These are phyloP conservation scores for Aspergillus sp. DNA, from an alignment of 2,329 filamentous ascomycete species.

Conservation along the genomic window DNA sequence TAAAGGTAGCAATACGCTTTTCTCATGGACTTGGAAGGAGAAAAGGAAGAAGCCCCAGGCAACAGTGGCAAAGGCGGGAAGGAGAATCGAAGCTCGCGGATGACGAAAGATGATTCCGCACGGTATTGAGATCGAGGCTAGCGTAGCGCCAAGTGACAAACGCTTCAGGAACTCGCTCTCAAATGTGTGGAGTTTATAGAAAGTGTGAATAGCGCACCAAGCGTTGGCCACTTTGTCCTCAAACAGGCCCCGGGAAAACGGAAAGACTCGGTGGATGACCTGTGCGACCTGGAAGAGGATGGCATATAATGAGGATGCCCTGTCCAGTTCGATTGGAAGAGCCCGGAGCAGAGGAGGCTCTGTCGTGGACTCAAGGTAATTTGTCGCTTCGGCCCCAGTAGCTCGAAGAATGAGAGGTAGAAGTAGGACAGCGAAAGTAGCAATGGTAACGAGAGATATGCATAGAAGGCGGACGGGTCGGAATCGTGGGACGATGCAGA, in stretches of 20 bases:
- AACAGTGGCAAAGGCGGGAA: slow-evolving; percentile 77
- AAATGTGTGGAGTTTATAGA: slow-evolving; percentile 83
- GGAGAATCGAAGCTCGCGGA: slow-evolving; percentile 76
- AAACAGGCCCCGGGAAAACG: slow-evolving; percentile 92
- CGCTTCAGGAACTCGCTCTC: slow-evolving; percentile 73
- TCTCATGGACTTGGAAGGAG: slow-evolving; percentile 98
- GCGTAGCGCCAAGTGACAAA: slow-evolving; percentile 73
- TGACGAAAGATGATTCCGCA: slow-evolving; percentile 79
- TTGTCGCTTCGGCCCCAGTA: slow-evolving; percentile 68
- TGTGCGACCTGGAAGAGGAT: slow-evolving; percentile 79
- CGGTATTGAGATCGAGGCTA: slow-evolving; percentile 76
- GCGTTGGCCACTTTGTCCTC: slow-evolving; percentile 99
- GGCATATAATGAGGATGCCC: slow-evolving; percentile 72
- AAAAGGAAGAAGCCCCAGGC: slow-evolving; percentile 98
- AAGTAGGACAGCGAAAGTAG: slow-evolving; percentile 75
- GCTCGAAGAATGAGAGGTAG: slow-evolving; percentile 75
- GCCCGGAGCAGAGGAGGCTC: slow-evolving; percentile 65
- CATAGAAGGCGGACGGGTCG: slow-evolving; percentile 70
- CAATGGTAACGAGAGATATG: slow-evolving; percentile 73
- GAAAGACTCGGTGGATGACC: slow-evolving; percentile 89
- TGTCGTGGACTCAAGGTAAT: slow-evolving; percentile 64
- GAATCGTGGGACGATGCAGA: slow-evolving; percentile 76
- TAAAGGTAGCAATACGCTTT: slow-evolving; percentile 89
- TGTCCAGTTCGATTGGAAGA: slow-evolving; percentile 64
- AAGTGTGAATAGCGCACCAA: slow-evolving; percentile 90